phyloP scores from a whole-genome alignment of 352 stramenopile genomes.

The Phytophthora syringae region DNA sequence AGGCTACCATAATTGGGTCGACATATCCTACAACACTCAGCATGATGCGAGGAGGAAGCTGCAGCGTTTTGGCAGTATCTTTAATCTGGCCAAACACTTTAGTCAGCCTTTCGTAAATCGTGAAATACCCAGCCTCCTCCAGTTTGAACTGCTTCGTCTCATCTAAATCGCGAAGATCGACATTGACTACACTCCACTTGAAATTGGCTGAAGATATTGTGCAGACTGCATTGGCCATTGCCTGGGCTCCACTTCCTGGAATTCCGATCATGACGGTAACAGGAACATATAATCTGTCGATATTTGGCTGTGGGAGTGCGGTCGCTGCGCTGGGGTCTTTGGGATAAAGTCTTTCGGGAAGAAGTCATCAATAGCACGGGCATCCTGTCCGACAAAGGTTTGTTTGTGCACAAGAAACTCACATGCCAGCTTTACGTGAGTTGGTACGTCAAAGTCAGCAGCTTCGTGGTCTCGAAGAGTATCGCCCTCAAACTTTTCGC shows the following conservation, averaged over 20 bases:
- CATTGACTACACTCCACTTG: slow-evolving; percentile 48
- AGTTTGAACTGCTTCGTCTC: slow-evolving; percentile 27
- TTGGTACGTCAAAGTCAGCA: slow-evolving; percentile 23
- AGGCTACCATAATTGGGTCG: slow-evolving; percentile 54
- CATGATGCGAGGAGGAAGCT: slow-evolving; percentile 52
- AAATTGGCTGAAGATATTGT: slow-evolving; percentile 52
- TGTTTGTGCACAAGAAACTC: slow-evolving; percentile 29
- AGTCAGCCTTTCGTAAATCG: slow-evolving; percentile 36
- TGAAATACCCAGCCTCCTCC: slow-evolving; percentile 31
- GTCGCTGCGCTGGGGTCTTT: slow-evolving; percentile 46
- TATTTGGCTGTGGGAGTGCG: slow-evolving; percentile 46
- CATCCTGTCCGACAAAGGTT: slow-evolving; percentile 23
- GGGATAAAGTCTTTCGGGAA: slow-evolving; percentile 71
- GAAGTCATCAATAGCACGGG: slow-evolving; percentile 32
- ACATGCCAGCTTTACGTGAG: slow-evolving; percentile 31
- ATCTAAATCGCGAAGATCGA: slow-evolving; percentile 45
- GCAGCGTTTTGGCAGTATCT: slow-evolving; percentile 15
- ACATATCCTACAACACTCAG: slow-evolving; percentile 64
- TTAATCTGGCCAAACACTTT: slow-evolving; percentile 28
- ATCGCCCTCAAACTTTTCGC: slow-evolving; percentile 41
- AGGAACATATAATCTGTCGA: slow-evolving; percentile 44
- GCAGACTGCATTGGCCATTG: slow-evolving; percentile 50
- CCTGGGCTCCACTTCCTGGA: slow-evolving; percentile 56
- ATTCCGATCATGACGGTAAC: slow-evolving; percentile 71
- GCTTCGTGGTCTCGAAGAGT: slow-evolving; percentile 44